These are phyloP conservation scores for Fusarium azukiicola DNA, from an alignment of 2,329 filamentous ascomycete species.

Conservation along the genomic window DNA sequence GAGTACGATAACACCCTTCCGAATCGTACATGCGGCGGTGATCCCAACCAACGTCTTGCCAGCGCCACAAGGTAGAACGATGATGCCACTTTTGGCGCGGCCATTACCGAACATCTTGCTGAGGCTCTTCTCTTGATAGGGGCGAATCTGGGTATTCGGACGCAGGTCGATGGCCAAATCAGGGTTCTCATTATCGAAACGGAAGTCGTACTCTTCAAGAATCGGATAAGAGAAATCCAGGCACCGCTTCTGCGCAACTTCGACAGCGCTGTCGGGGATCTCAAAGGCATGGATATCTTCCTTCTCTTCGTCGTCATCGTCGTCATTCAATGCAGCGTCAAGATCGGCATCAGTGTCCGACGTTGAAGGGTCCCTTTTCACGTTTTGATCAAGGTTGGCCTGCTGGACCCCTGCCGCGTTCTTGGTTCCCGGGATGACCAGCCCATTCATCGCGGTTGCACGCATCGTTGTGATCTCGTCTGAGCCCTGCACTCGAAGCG, in stretches of 20 bases:
- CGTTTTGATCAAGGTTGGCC: slow-evolving; percentile 61
- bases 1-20: slow-evolving; percentile 95
- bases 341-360: not conserved
- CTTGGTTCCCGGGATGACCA: slow-evolving; percentile 94
- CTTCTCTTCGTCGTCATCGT: slow-evolving; percentile 85
- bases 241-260: slow-evolving; percentile 90
- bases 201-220: slow-evolving; percentile 96
- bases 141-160: slow-evolving; percentile 89
- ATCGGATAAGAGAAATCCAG: slow-evolving; percentile 89
- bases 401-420: slow-evolving; percentile 91
- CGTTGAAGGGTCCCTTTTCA: not conserved
- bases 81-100: slow-evolving; percentile 95
- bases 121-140: slow-evolving; percentile 96
- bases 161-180: slow-evolving; percentile 93
- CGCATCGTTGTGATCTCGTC: slow-evolving; percentile 82
- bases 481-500: slow-evolving; percentile 84
- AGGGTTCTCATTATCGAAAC: slow-evolving; percentile 90
- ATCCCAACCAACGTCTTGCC: slow-evolving; percentile 97
- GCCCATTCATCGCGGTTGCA: slow-evolving; percentile 87
- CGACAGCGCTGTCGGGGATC: slow-evolving; percentile 86
- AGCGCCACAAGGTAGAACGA: slow-evolving; percentile 97
- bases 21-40: slow-evolving; percentile 95
- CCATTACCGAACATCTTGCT: slow-evolving; percentile 99
- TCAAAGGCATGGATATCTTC: slow-evolving; percentile 92
- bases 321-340: slow-evolving; percentile 68